A percentile compares a stretch with the other conserved stretches of the same genome.
Conservation (phyloP, 148 eudicot genomes). For the Rhododendron simsii region DNA sequence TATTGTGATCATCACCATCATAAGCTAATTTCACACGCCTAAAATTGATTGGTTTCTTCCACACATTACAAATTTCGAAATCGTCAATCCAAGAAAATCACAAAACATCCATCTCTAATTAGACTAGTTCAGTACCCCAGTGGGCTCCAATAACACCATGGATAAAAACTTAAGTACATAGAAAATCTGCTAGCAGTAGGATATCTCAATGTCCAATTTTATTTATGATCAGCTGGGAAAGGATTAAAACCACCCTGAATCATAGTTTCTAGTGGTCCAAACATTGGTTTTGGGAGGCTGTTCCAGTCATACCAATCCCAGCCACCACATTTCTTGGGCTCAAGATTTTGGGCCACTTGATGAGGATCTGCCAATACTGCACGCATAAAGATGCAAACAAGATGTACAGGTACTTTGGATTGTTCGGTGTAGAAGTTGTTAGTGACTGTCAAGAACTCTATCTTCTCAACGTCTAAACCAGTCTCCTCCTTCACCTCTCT, state of each 20-base stretch:
- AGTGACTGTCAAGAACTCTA: conserved; percentile 57
- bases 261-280: conserved; percentile 57
- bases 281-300: conserved; percentile 66
- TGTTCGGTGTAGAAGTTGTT: conserved; percentile 48
- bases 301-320: conserved; percentile 95
- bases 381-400: conserved; percentile 57
- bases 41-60: background rate
- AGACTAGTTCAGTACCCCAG: background rate
- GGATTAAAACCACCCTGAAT: conserved; percentile 53
- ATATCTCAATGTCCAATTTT: background rate
- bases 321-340: conserved; percentile 88
- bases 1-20: background rate
- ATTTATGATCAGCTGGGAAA: conserved; percentile 24
- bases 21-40: background rate
- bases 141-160: background rate
- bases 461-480: conserved; percentile 52
- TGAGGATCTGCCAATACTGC: conserved; percentile 38
- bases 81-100: background rate
- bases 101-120: background rate
- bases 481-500: conserved; percentile 91
- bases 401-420: conserved; percentile 50
- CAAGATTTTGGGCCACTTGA: conserved; percentile 49
- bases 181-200: background rate
- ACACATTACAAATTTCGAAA: background rate
- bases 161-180: background rate